phyloP scores from a whole-genome alignment of 2,329 filamentous ascomycete genomes.

The Nemania diffusa region DNA sequence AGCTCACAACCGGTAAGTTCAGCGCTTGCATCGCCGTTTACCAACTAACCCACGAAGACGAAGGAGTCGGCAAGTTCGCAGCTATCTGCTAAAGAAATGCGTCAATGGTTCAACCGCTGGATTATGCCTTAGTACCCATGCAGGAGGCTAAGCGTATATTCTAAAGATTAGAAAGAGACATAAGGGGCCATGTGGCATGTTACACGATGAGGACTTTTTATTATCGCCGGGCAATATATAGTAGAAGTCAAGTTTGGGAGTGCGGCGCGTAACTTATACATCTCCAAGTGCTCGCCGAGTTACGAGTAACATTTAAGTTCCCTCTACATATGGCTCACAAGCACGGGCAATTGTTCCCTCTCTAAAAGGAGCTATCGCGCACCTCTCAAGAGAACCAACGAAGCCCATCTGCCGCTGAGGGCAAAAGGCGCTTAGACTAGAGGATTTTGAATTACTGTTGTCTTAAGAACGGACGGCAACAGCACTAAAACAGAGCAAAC shows the following conservation, averaged over 20 bases:
- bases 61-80: neutral
- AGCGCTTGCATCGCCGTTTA: neutral
- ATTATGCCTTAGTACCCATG: neutral
- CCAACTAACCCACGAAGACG: neutral
- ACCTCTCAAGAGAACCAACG: neutral
- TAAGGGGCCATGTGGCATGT: neutral
- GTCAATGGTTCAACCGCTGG: neutral
- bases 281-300: neutral
- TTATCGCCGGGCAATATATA: neutral
- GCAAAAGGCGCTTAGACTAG: neutral
- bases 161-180: neutral
- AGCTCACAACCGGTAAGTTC: neutral
- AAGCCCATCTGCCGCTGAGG: neutral
- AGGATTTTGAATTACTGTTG: neutral
- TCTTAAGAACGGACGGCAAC: no score
- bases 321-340: neutral
- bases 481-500: no score
- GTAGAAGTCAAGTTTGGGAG: neutral
- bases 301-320: neutral
- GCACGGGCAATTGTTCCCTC: neutral
- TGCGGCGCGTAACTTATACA: neutral
- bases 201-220: neutral
- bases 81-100: neutral
- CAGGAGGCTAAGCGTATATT: neutral
- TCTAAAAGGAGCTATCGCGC: neutral